phyloP scores from a whole-genome alignment of 1,139 yeast species.

The Blastobotrys aristatus region DNA sequence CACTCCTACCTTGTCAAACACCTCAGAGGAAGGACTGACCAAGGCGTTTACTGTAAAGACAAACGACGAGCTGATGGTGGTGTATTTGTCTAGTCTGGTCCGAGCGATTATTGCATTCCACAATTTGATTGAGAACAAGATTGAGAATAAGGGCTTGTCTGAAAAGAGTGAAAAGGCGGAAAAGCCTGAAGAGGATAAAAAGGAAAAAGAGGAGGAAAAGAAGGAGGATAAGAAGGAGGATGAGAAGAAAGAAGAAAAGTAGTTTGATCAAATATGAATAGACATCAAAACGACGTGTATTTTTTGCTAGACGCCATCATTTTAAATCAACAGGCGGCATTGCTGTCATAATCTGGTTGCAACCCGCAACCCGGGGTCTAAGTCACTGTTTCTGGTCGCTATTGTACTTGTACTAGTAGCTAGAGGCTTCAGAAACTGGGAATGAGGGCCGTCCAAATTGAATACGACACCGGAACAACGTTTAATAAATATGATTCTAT shows the following conservation, averaged over 20 bases:
- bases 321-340: too few species aligned
- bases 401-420: too few species aligned
- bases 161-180: conserved; percentile 14
- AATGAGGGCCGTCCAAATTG: too few species aligned
- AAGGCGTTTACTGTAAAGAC: conserved; percentile 88
- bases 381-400: too few species aligned
- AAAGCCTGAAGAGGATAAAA: conserved; percentile 14
- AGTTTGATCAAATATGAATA: too few species aligned
- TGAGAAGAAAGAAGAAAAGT: conserved; percentile 9
- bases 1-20: conserved; percentile 31
- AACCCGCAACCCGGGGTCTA: too few species aligned
- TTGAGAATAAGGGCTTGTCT: conserved; percentile 50
- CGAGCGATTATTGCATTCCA: conserved; percentile 96
- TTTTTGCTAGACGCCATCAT: too few species aligned
- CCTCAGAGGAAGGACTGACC: conserved; percentile 39
- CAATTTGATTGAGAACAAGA: conserved; percentile 91
- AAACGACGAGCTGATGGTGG: conserved; percentile 92
- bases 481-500: too few species aligned
- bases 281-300: too few species aligned
- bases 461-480: too few species aligned
- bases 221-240: conserved; percentile 11
- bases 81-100: conserved; percentile 83
- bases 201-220: conserved; percentile 6
- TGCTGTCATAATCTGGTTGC: too few species aligned
- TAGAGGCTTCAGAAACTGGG: too few species aligned